Base-by-base conservation (phyloP, 1,284 basidiomycete genomes). In the Microbotryum scabiosae region DNA sequence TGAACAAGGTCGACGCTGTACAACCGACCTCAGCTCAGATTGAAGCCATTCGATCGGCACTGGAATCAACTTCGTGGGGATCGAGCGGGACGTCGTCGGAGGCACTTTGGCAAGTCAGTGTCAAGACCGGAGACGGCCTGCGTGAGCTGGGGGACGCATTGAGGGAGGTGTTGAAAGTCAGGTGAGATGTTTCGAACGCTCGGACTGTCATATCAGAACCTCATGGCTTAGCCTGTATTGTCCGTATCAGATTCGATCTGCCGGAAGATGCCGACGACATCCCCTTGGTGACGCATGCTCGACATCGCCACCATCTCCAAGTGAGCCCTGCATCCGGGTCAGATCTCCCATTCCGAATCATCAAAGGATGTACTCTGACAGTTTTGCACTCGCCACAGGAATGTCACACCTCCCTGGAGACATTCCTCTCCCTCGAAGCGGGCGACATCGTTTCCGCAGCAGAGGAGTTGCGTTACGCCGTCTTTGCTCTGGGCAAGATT, bases 391-490 rank as follows among this genome's bases (percentile, higher is more conserved):
- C n/a, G n/a, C n/a, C 18, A n/a, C 30, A 63, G 63, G 79, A 80
- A 26, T 85, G 87, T 0, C 75, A 81, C 12, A 77, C 70, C 7
- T 85, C 85, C 68, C 73, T 92, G 7, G 78, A 83, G 41, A 83
- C 85, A 2, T 89, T 90, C 70, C 75, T 85, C 5, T 73, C 57
- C 3, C 47, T 56, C 54, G 61, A 56, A 12, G 57, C 52, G 65
- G 77, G 80, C 51, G 85, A 89, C 61, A 76, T 90, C 5, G 87
- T 91, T 2, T 73, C 88, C 12, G 87, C 82, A 4, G 88, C 88
- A 0, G 90, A 93, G 73, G 88, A 90, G 71, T 77, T 93, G 44
- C 82, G 90, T 23, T 88, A 89, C 72, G 90, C 89, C 4, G 85
- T 86, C 0, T 81, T 82, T 60, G 83, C 87, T 7, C 79, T 93